phyloP scores from a whole-genome alignment of 345 rosid species.

The Boechera retrofracta region DNA sequence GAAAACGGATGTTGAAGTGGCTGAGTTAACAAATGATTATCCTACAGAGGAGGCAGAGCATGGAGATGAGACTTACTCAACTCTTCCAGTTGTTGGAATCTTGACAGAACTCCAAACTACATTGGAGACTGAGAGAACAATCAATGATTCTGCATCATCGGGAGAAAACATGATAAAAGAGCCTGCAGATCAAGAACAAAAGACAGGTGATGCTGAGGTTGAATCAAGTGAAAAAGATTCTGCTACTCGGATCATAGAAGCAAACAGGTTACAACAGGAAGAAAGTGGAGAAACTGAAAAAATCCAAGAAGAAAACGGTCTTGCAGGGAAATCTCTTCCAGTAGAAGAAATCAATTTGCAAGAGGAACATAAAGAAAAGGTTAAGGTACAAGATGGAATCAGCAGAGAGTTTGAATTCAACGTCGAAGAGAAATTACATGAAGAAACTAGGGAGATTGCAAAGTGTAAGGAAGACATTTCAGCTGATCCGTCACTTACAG shows the following conservation, averaged over 20 bases:
- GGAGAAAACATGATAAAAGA: background rate
- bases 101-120: constrained; percentile 40
- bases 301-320: background rate
- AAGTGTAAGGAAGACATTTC: constrained; percentile 36
- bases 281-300: constrained; percentile 8
- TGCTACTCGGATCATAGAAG: constrained; percentile 5
- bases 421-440: constrained; percentile 18
- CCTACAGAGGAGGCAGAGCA: constrained; percentile 33
- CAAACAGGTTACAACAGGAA: background rate
- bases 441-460: constrained; percentile 33
- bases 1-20: constrained; percentile 25
- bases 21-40: constrained; percentile 25
- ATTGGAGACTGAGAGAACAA: constrained; percentile 32
- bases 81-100: constrained; percentile 41
- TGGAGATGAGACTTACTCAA: constrained; percentile 28
- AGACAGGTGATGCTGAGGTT: background rate
- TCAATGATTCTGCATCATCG: constrained; percentile 4
- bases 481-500: constrained; percentile 31
- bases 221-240: constrained; percentile 16
- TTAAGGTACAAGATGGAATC: constrained; percentile 2
- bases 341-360: constrained; percentile 2
- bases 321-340: background rate
- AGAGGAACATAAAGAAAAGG: constrained; percentile 31
- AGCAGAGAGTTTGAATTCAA: constrained; percentile 18
- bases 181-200: background rate